Conservation (phyloP, 2,329 filamentous ascomycete species). For the Colletotrichum sp. region DNA sequence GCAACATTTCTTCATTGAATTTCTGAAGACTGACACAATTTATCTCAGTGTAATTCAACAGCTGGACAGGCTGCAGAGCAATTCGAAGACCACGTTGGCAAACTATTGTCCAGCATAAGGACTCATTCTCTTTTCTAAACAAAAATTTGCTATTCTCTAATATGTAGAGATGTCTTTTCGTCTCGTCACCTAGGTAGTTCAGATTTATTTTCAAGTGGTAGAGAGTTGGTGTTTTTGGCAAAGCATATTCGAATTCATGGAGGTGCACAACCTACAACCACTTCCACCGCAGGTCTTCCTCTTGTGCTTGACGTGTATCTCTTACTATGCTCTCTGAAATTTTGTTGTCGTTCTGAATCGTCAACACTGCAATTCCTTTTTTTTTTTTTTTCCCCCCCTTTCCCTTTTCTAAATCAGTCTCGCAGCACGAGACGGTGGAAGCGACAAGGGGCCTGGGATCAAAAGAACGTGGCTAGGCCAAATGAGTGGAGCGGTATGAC, state of each 20-base stretch:
- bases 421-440: background rate
- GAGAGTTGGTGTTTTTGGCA: background rate
- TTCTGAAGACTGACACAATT: background rate
- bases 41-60: background rate
- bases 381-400: too few species aligned
- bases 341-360: too few species aligned
- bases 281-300: background rate
- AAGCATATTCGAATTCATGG: background rate
- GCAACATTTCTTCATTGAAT: fast-evolving
- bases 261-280: background rate
- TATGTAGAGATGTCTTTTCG: fast-evolving
- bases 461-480: background rate
- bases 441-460: background rate
- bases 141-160: fast-evolving
- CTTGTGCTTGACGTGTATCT: background rate
- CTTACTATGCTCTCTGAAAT: background rate
- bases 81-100: background rate
- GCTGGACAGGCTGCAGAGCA: background rate
- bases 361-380: background rate
- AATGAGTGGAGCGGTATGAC: background rate
- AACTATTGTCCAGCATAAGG: background rate
- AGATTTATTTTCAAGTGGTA: background rate
- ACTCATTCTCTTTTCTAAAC: fast-evolving
- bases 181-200: background rate
- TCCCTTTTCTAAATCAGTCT: background rate